phyloP scores from a whole-genome alignment of 2,329 filamentous ascomycete genomes.

The Ophiostoma montium region DNA sequence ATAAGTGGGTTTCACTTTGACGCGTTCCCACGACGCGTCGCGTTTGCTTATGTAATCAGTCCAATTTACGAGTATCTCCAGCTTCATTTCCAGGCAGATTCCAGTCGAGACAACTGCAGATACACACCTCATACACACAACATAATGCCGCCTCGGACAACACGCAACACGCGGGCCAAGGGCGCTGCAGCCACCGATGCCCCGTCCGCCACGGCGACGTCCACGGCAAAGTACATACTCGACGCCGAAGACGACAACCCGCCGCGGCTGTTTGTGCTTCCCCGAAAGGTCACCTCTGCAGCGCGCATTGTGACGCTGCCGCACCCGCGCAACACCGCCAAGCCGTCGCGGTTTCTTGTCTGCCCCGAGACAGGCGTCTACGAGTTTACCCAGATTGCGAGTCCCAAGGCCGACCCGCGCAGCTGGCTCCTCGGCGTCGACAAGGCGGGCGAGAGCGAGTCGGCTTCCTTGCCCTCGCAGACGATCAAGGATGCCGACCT shows the following conservation, averaged over 20 bases:
- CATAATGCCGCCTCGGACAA: background rate
- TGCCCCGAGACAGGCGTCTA: constrained; percentile 49
- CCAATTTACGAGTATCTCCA: too few relatives aligned
- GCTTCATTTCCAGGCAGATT: too few relatives aligned
- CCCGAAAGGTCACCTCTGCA: constrained; percentile 35
- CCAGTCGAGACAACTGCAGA: background rate
- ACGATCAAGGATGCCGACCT: constrained; percentile 56
- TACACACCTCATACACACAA: background rate
- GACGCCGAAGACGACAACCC: constrained; percentile 27
- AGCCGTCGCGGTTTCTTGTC: constrained; percentile 44
- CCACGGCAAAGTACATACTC: constrained; percentile 26
- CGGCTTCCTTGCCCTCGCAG: constrained; percentile 19
- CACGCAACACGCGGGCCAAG: constrained; percentile 32
- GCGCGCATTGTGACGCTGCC: constrained; percentile 46
- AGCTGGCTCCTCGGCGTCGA: constrained; percentile 42
- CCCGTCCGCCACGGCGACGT: constrained; percentile 14
- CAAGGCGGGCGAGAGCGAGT: background rate
- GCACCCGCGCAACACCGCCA: constrained; percentile 38
- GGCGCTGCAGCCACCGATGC: constrained; percentile 17
- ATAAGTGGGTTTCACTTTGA: background rate
- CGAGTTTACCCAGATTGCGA: constrained; percentile 46
- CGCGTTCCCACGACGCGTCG: background rate
- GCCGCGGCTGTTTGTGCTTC: constrained; percentile 46
- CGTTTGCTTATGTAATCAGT: background rate
- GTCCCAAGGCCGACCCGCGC: constrained; percentile 37